Evolutionary conservation across 495 filamentous ascomycete genomes (phyloP).

Genomic region (Aspergillus diversus): DNA sequence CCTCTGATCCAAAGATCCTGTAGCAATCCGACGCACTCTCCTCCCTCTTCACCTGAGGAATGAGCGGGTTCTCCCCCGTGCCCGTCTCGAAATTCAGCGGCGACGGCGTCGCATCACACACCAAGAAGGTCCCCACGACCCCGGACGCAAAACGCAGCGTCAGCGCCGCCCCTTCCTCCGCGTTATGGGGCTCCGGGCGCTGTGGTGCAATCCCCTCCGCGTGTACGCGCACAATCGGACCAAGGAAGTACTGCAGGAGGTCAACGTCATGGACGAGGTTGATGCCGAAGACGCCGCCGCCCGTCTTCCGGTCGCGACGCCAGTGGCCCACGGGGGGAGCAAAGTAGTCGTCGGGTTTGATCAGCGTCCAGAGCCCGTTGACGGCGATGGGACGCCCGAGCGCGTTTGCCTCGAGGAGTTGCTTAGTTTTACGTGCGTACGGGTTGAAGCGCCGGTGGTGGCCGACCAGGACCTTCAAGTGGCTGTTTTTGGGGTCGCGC

Average conservation of each 20-base stretch:
- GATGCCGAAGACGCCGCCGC: constrained; percentile 56
- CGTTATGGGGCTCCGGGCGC: constrained; percentile 44
- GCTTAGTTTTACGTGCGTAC: constrained; percentile 55
- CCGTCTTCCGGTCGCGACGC: constrained; percentile 41
- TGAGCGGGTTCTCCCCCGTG: constrained; percentile 61
- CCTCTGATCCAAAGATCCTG: constrained; percentile 59
- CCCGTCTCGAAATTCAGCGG: constrained; percentile 60
- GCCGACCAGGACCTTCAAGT: constrained; percentile 57
- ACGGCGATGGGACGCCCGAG: constrained; percentile 56
- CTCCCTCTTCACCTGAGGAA: constrained; percentile 39
- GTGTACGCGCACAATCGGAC: constrained; percentile 53
- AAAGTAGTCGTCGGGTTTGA: constrained; percentile 58
- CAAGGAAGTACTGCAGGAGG: constrained; percentile 60
- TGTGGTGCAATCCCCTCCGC: constrained; percentile 52
- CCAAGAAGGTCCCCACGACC: constrained; percentile 60
- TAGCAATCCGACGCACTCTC: constrained; percentile 50
- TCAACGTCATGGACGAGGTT: constrained; percentile 67
- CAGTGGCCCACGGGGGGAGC: constrained; percentile 46
- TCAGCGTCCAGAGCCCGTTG: constrained; percentile 57
- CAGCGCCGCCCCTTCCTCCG: constrained; percentile 61
- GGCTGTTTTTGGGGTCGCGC: constrained; percentile 27
- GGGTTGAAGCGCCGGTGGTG: constrained; percentile 66
- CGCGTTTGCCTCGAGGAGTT: constrained; percentile 38
- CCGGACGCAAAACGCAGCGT: constrained; percentile 59
- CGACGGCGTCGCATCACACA: constrained; percentile 54